Conservation (phyloP, 345 rosid species). For the Anacardium occidentale region DNA sequence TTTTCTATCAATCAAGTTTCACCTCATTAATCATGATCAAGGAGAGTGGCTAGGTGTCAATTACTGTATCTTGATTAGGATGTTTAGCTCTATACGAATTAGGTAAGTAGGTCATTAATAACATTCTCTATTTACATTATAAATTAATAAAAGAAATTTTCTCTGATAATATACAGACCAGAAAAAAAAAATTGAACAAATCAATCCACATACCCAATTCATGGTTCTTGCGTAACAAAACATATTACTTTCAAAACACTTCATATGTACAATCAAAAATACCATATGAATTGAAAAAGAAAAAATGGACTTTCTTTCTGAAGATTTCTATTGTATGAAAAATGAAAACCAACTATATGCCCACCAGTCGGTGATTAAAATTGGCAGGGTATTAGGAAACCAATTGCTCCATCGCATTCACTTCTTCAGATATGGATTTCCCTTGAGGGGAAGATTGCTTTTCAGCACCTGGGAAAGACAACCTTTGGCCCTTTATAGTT, state of each 20-base stretch:
- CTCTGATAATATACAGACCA: background rate
- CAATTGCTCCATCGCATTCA: background rate
- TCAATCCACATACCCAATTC: conserved; percentile 10
- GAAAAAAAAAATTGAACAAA: background rate
- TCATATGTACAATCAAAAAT: conserved; percentile 11
- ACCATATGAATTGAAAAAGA: conserved; percentile 3
- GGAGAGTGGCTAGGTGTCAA: no score
- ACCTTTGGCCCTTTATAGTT: no score
- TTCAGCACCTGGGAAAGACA: no score
- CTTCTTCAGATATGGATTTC: conserved; percentile 16
- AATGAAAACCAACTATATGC: conserved; percentile 3
- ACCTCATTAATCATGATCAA: no score
- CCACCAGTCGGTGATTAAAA: background rate
- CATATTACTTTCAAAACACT: conserved; percentile 16
- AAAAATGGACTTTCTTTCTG: background rate
- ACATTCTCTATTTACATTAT: conserved; percentile 8
- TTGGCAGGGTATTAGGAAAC: conserved; percentile 4
- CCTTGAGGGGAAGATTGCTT: background rate
- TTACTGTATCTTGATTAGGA: no score
- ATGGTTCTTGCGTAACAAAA: background rate
- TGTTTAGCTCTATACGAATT: no score
- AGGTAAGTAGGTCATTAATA: no score
- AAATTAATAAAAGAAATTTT: background rate
- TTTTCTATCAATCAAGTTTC: no score
- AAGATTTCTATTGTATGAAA: background rate